Evolutionary conservation across 768 basidiomycete genomes (phyloP).

Genomic region (Daedaleopsis sinensis): DNA sequence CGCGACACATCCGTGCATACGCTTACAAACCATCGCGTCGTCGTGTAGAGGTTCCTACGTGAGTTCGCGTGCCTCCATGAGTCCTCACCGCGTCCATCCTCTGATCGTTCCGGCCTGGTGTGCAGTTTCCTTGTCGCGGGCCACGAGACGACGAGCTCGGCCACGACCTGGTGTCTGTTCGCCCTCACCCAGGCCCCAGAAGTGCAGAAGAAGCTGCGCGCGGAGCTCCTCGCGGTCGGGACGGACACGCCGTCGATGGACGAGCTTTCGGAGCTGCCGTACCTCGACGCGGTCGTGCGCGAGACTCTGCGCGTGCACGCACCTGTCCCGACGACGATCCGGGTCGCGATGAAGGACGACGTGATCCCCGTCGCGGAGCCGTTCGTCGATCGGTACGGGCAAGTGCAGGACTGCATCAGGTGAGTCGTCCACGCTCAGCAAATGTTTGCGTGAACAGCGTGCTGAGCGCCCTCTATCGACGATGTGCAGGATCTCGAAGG

Average conservation of each 20-base stretch:
- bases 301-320: constrained; percentile 62
- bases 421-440: too few species aligned
- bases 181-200: constrained; percentile 40
- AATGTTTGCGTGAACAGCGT: too few species aligned
- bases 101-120: too few species aligned
- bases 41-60: too few species aligned
- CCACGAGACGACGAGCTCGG: constrained; percentile 44
- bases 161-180: constrained; percentile 41
- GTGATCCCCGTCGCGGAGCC: constrained; percentile 51
- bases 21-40: too few species aligned
- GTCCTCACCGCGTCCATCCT: too few species aligned
- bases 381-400: constrained; percentile 25
- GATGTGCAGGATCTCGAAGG: constrained; percentile 32
- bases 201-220: constrained; percentile 41
- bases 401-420: too few species aligned
- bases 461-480: too few species aligned
- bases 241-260: constrained; percentile 64
- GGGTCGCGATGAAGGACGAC: constrained; percentile 48
- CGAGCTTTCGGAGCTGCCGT: constrained; percentile 62
- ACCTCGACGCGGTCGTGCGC: constrained; percentile 67
- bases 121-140: constrained; percentile 41
- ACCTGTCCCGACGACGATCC: constrained; percentile 51
- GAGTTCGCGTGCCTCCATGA: too few species aligned
- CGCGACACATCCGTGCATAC: too few species aligned
- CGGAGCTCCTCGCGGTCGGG: constrained; percentile 43